phyloP scores from a whole-genome alignment of 768 basidiomycete genomes.

The Lenzites betulinus region DNA sequence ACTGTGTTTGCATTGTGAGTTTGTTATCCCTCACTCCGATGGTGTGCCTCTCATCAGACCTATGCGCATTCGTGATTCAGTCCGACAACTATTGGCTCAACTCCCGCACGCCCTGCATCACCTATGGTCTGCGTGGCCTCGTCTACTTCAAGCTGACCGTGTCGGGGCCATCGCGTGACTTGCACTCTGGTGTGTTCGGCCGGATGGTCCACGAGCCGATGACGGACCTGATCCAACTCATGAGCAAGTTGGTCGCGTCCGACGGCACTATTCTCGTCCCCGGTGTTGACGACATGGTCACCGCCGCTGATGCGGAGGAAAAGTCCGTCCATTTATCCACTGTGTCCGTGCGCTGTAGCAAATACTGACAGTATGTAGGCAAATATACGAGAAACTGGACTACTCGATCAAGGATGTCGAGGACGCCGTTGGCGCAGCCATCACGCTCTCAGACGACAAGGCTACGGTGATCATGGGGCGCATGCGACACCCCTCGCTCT shows the following conservation, averaged over 20 bases:
- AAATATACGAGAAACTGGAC: conserved; percentile 74
- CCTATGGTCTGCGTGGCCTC: conserved; percentile 88
- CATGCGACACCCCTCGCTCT: conserved; percentile 88
- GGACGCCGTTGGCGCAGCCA: conserved; percentile 69
- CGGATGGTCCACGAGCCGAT: conserved; percentile 86
- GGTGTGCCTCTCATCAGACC: neutral
- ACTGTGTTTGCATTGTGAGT: conserved; percentile 90
- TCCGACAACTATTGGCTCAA: conserved; percentile 96
- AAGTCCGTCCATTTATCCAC: conserved; percentile 41
- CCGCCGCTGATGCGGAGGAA: conserved; percentile 73
- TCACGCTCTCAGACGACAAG: conserved; percentile 78
- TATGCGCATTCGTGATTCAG: conserved; percentile 35
- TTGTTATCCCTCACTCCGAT: neutral
- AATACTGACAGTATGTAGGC: conserved; percentile 36
- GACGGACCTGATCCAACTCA: conserved; percentile 85
- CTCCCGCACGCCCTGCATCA: conserved; percentile 75
- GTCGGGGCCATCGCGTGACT: conserved; percentile 80
- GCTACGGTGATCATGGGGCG: conserved; percentile 85
- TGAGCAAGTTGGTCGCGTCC: conserved; percentile 82
- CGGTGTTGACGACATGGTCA: conserved; percentile 85
- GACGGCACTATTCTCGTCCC: conserved; percentile 86
- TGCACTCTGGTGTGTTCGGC: conserved; percentile 90
- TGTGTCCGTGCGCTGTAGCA: neutral
- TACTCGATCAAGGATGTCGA: conserved; percentile 75
- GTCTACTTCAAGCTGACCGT: conserved; percentile 84